Base-by-base conservation (phyloP, 1,139 yeast genomes). In the Magnusiomyces ingens region DNA sequence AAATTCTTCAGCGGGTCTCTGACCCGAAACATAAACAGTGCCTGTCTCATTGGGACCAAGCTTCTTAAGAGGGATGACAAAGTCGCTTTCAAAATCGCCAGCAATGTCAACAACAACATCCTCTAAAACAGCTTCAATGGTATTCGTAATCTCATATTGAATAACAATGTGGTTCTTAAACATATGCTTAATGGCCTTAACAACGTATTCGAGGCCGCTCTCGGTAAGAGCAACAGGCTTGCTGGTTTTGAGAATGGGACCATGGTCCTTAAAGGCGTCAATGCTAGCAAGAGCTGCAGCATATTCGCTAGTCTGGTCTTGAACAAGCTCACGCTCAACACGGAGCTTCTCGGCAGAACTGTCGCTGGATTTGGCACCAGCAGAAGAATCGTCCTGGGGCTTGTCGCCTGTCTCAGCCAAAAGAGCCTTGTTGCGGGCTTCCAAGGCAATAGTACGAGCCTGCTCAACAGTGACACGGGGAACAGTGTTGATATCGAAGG, bases 201-300 rank as follows among this genome's bases (percentile, higher is more conserved):
- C 96, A 51, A 89, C 93, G 68, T 90, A 90, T 71, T 93, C 99
- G 59, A 95, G 90, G 67, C 91, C 99, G 58, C 81, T 79, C 68
- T 93, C 99, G 37, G 99, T 91, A 64, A 93, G 80, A 61, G 85
- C 81, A 54, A 81, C 74, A 52, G 81, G 78, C 49, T 73, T 69
- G 1, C 95, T 84, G 10, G 93, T 80, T 71, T 86, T 89, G 60
- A 90, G 75, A 60, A 91, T 75, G 51, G 78, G 71, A 57, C 99
- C 99, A 65, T 82, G 90, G 1, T 72, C 71, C 26, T 78, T 75
- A 65, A 88, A 78, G 67, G 88, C 93, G 36, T 87, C 85, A 59
- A 88, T 79, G 17, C 80, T 75, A 10, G 80, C 69, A 61, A 88
- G 75, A 64, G 81, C 88, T 56, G 80, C 81, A 19, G 85, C 81